These are phyloP conservation scores for Acidomyces sp. DNA, from an alignment of 495 filamentous ascomycete species.

Conservation along the genomic window DNA sequence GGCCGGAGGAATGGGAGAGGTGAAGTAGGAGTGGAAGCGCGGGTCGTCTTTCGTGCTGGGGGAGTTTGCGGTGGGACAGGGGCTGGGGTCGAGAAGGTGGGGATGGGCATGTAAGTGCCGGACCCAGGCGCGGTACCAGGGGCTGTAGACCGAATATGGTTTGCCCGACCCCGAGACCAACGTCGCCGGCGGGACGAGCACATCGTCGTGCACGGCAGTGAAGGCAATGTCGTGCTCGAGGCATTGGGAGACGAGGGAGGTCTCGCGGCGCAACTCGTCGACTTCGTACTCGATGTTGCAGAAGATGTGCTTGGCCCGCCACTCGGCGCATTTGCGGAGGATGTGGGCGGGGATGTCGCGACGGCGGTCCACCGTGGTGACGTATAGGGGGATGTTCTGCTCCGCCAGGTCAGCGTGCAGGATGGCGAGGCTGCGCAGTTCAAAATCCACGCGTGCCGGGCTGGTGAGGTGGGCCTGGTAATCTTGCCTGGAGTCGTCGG, in stretches of 20 bases:
- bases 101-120: slow-evolving; percentile 54
- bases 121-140: slow-evolving; percentile 71
- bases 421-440: slow-evolving; percentile 51
- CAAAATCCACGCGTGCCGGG: slow-evolving; percentile 66
- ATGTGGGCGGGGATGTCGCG: slow-evolving; percentile 50
- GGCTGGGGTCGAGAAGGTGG: slow-evolving; percentile 46
- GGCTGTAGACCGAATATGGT: slow-evolving; percentile 74
- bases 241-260: slow-evolving; percentile 46
- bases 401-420: slow-evolving; percentile 53
- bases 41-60: slow-evolving; percentile 36
- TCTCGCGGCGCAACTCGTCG: slow-evolving; percentile 63
- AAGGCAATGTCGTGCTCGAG: slow-evolving; percentile 50
- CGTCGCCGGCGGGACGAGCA: slow-evolving; percentile 61
- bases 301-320: slow-evolving; percentile 62
- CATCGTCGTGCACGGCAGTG: slow-evolving; percentile 61
- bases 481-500: too few species aligned
- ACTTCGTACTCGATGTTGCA: slow-evolving; percentile 69
- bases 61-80: slow-evolving; percentile 50
- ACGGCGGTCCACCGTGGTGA: slow-evolving; percentile 57
- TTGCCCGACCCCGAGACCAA: slow-evolving; percentile 50
- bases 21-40: slow-evolving; percentile 47
- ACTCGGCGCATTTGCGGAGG: slow-evolving; percentile 53
- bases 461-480: slow-evolving; percentile 67
- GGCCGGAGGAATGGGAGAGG: slow-evolving; percentile 44
- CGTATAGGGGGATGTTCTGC: slow-evolving; percentile 66